Evolutionary conservation across 2,329 filamentous ascomycete species (phyloP), one percentile per base, ranked within the genome.

Genomic region (Didymosphaeria variabile): DNA sequence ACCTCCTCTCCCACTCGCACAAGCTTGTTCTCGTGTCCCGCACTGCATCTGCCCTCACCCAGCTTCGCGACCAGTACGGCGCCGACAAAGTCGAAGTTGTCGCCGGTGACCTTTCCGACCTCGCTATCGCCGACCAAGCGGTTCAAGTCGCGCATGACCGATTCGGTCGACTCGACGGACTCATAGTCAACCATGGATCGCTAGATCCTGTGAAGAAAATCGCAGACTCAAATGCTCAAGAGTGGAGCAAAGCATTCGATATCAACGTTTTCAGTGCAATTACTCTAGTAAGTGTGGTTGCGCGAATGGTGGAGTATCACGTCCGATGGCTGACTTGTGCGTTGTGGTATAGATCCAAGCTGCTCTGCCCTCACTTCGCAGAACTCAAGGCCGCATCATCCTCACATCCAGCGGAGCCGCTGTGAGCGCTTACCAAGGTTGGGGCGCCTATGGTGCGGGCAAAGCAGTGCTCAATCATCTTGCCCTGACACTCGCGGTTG

Each of bases 141-240:
- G 87, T 92, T 5, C 82, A 89, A 3, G 79, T 88, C 0, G 90
- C 93, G 0, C 72, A 91, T 12, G 80, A 85, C 31, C 81, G 86
- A 0, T 98, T 92, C 76, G 90, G 89, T 10, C 83, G 82, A 52
- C 79, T 99, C 5, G 93, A 99, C 74, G 91, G 89, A 1, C 76
- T 99, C 47, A 87, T 99, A 13, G 81, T 98, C 63, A 98, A 98
- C 77, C 95, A 99, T 75, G 94, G 93, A 21, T 83, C 88, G 0
- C 80, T 99, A 47, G 86, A 88, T n/a, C 91, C 93, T 1, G 89
- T 96, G 45, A 87, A 87, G 54, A 87, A 86, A 60, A 81, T 98
- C 47, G 87, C 81, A 3, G 86, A 94, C 58, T 84, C 85, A 17
- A 86, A 87, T n/a, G 73, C 88, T 0, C 88, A 91, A 40, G 89